These are phyloP conservation scores for Colletotrichum brevisporum DNA, from an alignment of 2,329 filamentous ascomycete genomes.

Conservation along the genomic window DNA sequence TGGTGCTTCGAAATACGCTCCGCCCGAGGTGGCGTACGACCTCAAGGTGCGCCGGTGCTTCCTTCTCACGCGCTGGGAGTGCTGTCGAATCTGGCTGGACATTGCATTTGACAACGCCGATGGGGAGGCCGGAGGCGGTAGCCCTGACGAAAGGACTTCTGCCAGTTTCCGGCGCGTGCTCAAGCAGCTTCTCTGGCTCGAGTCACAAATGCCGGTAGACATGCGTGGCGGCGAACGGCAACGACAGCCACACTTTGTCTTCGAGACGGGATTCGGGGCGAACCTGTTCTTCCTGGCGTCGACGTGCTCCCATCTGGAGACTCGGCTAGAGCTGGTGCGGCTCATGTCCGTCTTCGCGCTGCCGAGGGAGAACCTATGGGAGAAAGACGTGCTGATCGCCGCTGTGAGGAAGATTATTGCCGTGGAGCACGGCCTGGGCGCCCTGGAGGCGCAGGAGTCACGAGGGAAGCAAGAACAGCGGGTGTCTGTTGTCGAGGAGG, in stretches of 20 bases:
- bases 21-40: neutral
- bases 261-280: constrained; percentile 7
- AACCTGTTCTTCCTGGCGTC: constrained; percentile 8
- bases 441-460: neutral
- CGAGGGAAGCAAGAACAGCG: neutral
- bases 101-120: neutral
- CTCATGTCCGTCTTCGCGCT: constrained; percentile 7
- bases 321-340: constrained; percentile 1
- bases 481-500: neutral
- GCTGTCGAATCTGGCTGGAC: neutral
- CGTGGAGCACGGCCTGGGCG: neutral
- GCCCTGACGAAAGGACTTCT: neutral
- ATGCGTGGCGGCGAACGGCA: neutral
- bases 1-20: neutral
- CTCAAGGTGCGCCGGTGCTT: neutral
- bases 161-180: neutral
- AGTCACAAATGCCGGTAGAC: constrained; percentile 6
- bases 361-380: constrained; percentile 14
- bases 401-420: constrained; percentile 7
- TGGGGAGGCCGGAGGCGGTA: too few relatives aligned
- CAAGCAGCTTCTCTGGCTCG: constrained; percentile 1
- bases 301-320: neutral
- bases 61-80: neutral
- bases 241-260: neutral
- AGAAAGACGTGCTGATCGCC: constrained; percentile 2